Evolutionary conservation across 805 yeast genomes (phyloP).

Genomic region (Dipodascopsis tothii): DNA sequence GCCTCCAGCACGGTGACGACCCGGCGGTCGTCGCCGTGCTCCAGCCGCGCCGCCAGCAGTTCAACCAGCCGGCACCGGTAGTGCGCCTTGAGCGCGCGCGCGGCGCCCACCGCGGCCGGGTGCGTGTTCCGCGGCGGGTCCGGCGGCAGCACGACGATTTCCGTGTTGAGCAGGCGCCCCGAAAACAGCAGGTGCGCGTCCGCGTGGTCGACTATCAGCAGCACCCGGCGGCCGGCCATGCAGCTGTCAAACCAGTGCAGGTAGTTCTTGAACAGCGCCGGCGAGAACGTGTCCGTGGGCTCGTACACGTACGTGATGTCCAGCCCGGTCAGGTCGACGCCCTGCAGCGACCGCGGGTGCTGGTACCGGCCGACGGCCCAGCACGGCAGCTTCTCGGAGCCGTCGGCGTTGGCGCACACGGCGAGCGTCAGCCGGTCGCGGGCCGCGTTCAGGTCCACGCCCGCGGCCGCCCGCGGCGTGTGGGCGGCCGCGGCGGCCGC

Average conservation of each 20-base stretch:
- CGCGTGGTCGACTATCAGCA: slow-evolving; percentile 16
- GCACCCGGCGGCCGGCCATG: slow-evolving; percentile 17
- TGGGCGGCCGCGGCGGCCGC: neutral
- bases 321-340: slow-evolving; percentile 11
- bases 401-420: slow-evolving; percentile 16
- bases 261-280: slow-evolving; percentile 12
- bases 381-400: slow-evolving; percentile 13
- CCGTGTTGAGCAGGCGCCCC: slow-evolving; percentile 10
- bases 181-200: slow-evolving; percentile 9
- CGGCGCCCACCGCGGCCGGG: slow-evolving; percentile 13
- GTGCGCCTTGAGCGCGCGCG: slow-evolving; percentile 12
- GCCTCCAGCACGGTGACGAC: slow-evolving; percentile 13
- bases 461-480: neutral
- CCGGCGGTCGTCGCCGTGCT: slow-evolving; percentile 3
- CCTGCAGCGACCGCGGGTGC: slow-evolving; percentile 11
- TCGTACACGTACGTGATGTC: slow-evolving; percentile 12
- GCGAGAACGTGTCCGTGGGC: slow-evolving; percentile 6
- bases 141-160: slow-evolving; percentile 15
- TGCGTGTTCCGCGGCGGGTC: slow-evolving; percentile 12
- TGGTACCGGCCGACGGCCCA: slow-evolving; percentile 12
- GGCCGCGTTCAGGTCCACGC: neutral
- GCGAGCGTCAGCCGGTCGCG: slow-evolving; percentile 10
- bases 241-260: slow-evolving; percentile 15
- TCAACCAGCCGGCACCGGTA: slow-evolving; percentile 17
- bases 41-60: slow-evolving; percentile 10